A percentile compares a stretch with the other conserved stretches of the same genome.
phyloP scores from a whole-genome alignment of 805 yeast genomes.

The Metschnikowia arizonensis region DNA sequence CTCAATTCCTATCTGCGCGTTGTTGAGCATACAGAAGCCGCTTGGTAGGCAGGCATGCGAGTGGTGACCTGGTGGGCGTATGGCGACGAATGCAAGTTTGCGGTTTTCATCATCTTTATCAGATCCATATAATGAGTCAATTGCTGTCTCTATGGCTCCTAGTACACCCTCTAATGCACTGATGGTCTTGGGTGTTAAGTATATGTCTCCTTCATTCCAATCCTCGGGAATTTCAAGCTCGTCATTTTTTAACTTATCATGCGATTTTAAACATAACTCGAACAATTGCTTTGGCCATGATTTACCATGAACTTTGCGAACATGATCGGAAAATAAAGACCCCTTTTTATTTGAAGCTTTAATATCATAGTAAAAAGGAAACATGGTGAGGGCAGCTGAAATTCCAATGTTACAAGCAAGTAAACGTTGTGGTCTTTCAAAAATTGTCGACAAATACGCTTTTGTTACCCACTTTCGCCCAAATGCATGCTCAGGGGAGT shows the following conservation, averaged over 20 bases:
- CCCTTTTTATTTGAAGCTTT: constrained; percentile 45
- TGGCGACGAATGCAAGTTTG: constrained; percentile 55
- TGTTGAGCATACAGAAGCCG: constrained; percentile 78
- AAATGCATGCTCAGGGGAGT: constrained; percentile 66
- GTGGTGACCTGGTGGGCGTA: constrained; percentile 86
- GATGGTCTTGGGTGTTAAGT: constrained; percentile 60
- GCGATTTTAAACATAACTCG: constrained; percentile 57
- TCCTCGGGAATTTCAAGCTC: constrained; percentile 71
- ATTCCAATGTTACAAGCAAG: constrained; percentile 76
- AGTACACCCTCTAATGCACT: constrained; percentile 73
- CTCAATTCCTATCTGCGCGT: constrained; percentile 76
- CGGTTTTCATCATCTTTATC: constrained; percentile 24
- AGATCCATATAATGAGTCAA: constrained; percentile 43
- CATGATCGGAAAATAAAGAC: constrained; percentile 55
- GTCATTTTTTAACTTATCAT: constrained; percentile 46
- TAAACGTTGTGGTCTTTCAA: constrained; percentile 78
- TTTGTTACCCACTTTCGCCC: constrained; percentile 75
- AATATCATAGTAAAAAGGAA: constrained; percentile 54
- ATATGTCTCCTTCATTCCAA: constrained; percentile 84
- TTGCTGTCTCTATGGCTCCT: constrained; percentile 69
- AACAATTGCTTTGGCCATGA: constrained; percentile 63
- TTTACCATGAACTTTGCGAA: constrained; percentile 65
- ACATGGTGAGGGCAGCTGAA: constrained; percentile 67
- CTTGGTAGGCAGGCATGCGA: constrained; percentile 80
- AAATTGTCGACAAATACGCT: constrained; percentile 60